phyloP scores from a whole-genome alignment of 495 filamentous ascomycete genomes.

The Paragyromitra xinjiangensis region DNA sequence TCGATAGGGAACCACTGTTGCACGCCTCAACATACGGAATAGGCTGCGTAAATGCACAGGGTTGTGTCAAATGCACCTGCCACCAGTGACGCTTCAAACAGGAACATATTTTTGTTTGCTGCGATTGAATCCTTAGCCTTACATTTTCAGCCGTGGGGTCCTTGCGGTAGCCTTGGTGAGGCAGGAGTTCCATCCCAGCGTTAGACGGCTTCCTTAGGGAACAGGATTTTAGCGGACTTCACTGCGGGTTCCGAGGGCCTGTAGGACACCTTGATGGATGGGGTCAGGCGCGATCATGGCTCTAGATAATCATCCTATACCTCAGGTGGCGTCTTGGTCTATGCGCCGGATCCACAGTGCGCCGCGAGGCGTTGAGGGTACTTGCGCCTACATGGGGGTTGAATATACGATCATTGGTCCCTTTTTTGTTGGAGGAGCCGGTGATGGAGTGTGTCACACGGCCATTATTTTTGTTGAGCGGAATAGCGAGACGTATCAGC shows the following conservation, averaged over 20 bases:
- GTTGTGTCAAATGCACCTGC: slow-evolving; percentile 1
- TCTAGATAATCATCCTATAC: background rate
- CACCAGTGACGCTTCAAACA: no score
- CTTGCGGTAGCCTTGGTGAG: no score
- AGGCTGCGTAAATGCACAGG: background rate
- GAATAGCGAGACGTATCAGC: background rate
- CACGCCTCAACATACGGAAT: background rate
- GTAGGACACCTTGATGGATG: background rate
- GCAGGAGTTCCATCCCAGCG: no score
- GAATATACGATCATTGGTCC: slow-evolving; percentile 1
- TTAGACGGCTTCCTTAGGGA: no score
- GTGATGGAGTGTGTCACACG: background rate
- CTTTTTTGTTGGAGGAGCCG: background rate
- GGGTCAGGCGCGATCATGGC: background rate
- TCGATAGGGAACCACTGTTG: background rate
- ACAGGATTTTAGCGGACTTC: no score
- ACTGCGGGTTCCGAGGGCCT: background rate
- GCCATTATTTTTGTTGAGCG: background rate
- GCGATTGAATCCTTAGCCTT: background rate
- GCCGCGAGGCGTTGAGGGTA: background rate
- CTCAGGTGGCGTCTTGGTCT: background rate
- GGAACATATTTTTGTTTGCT: background rate
- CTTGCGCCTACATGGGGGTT: background rate
- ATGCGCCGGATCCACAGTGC: background rate
- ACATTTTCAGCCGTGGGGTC: background rate